phyloP scores from a whole-genome alignment of 176 grass and related monocot genomes.

The Carex parvula region DNA sequence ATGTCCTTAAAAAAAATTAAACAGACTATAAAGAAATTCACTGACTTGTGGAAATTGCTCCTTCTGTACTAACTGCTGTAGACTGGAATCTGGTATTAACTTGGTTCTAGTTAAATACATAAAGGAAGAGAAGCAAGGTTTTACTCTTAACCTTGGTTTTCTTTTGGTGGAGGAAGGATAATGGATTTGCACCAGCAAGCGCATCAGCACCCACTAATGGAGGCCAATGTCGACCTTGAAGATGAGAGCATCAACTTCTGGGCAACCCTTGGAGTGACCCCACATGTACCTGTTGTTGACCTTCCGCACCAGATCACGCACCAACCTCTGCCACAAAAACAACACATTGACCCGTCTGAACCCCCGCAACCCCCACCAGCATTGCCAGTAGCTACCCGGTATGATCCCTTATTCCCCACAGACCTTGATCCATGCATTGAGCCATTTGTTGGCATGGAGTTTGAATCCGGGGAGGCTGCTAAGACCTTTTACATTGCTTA shows the following conservation, averaged over 20 bases:
- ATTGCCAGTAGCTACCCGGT: constrained; percentile 36
- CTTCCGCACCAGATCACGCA: constrained; percentile 45
- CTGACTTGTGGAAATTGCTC: not conserved
- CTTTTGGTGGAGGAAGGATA: constrained; percentile 16
- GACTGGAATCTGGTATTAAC: not conserved
- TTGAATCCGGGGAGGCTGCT: constrained; percentile 80
- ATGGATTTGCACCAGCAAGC: constrained; percentile 36
- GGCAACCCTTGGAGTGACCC: constrained; percentile 73
- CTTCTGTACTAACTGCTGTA: not conserved
- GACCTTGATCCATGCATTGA: constrained; percentile 55
- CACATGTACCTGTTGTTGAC: constrained; percentile 63
- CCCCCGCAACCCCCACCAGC: constrained; percentile 3
- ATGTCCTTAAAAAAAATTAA: not conserved
- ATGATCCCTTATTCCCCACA: constrained; percentile 58
- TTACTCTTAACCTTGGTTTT: constrained; percentile 26
- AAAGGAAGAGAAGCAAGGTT: not conserved
- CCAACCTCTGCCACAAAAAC: constrained; percentile 35
- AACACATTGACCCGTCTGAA: constrained; percentile 41
- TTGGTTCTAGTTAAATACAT: not conserved
- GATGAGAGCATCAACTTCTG: constrained; percentile 99
- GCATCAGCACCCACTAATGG: constrained; percentile 53
- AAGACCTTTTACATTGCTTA: constrained; percentile 98
- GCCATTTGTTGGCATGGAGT: constrained; percentile 86
- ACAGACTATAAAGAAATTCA: not conserved
- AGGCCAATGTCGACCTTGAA: constrained; percentile 69